phyloP scores from a whole-genome alignment of 371 early-diverging fungal species.

The Rhizopus sp. region DNA sequence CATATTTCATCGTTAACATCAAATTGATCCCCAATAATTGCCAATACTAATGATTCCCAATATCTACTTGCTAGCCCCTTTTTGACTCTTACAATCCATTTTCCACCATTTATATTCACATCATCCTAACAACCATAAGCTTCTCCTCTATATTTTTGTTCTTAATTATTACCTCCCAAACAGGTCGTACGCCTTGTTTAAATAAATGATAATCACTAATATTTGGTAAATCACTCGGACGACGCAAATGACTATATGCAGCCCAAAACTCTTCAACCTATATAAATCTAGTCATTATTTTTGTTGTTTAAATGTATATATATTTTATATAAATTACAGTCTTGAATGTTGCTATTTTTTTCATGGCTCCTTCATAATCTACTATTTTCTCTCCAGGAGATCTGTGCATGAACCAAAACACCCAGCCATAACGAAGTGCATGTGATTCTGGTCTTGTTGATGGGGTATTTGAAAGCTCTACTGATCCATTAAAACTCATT shows the following conservation, averaged over 20 bases:
- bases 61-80: slow-evolving; percentile 93
- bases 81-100: slow-evolving; percentile 95
- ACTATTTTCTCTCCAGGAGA: slow-evolving; percentile 82
- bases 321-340: slow-evolving; percentile 54
- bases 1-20: slow-evolving; percentile 90
- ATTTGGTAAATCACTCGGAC: slow-evolving; percentile 86
- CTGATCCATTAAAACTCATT: slow-evolving; percentile 2
- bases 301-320: neutral
- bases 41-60: slow-evolving; percentile 93
- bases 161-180: slow-evolving; percentile 85
- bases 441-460: slow-evolving; percentile 25
- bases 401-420: slow-evolving; percentile 92
- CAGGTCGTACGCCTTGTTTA: slow-evolving; percentile 93
- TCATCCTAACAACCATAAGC: slow-evolving; percentile 55
- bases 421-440: slow-evolving; percentile 70
- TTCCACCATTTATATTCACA: slow-evolving; percentile 92
- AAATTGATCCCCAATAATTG: slow-evolving; percentile 92
- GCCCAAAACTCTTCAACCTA: slow-evolving; percentile 94
- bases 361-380: slow-evolving; percentile 89
- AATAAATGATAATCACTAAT: slow-evolving; percentile 96
- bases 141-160: neutral
- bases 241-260: slow-evolving; percentile 81
- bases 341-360: slow-evolving; percentile 79
- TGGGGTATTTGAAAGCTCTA: slow-evolving; percentile 7
- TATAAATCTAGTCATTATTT: neutral